phyloP scores from a whole-genome alignment of 306 rosid genomes.

The Quillaja saponaria region DNA sequence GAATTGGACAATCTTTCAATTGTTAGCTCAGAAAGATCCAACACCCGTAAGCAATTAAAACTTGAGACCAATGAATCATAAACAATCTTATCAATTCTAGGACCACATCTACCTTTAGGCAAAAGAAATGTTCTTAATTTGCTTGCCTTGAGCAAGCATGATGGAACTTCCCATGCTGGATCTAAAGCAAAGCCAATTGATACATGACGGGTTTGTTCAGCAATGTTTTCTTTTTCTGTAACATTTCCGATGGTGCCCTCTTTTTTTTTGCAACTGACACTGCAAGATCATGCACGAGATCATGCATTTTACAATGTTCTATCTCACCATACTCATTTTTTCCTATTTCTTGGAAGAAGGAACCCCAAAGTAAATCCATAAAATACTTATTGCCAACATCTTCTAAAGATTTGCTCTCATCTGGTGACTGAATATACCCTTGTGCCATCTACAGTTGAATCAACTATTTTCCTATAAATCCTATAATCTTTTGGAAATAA shows the following conservation, averaged over 20 bases:
- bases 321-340: neutral
- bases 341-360: constrained; percentile 7
- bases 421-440: constrained; percentile 1
- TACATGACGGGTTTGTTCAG: too few species aligned
- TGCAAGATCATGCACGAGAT: constrained; percentile 18
- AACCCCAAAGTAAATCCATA: constrained; percentile 4
- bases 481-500: constrained; percentile 4
- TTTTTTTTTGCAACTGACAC: neutral
- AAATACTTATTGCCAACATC: constrained; percentile 13
- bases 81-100: too few species aligned
- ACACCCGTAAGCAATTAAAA: neutral
- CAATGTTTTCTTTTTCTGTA: too few species aligned
- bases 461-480: neutral
- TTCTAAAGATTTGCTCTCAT: neutral
- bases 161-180: too few species aligned
- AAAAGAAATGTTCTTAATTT: too few species aligned
- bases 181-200: too few species aligned
- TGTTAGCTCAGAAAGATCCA: constrained; percentile 25
- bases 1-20: neutral
- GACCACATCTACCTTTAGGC: too few species aligned
- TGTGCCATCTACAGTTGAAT: constrained; percentile 14
- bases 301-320: too few species aligned
- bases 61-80: neutral
- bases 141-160: too few species aligned
- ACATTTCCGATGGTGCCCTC: neutral